phyloP scores from a whole-genome alignment of 306 rosid genomes.

The Psophocarpus tetragonolobus region DNA sequence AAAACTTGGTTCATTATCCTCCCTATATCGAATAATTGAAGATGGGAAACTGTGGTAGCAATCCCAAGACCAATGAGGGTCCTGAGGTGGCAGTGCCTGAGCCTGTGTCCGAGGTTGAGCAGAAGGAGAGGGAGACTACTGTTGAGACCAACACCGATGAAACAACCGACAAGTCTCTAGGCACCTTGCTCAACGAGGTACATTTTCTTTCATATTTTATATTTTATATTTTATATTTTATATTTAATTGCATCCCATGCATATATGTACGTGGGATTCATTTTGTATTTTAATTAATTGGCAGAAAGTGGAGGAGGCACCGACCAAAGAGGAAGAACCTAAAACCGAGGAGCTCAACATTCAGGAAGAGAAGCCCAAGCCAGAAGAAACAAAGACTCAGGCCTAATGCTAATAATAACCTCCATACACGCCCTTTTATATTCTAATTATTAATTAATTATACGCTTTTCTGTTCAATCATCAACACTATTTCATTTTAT shows the following conservation, averaged over 20 bases:
- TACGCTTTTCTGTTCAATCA: background rate
- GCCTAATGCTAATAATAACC: background rate
- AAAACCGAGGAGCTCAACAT: background rate
- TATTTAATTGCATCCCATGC: no score
- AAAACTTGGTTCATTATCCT: conserved; percentile 22
- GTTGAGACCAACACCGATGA: background rate
- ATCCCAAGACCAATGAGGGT: conserved; percentile 47
- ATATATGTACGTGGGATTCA: no score
- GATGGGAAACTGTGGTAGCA: conserved; percentile 53
- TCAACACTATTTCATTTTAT: background rate
- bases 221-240: no score
- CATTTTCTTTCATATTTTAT: background rate
- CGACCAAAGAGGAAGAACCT: conserved; percentile 17
- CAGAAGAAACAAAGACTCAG: background rate
- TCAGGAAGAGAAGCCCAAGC: conserved; percentile 31
- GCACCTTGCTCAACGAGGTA: conserved; percentile 39
- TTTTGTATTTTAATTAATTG: no score
- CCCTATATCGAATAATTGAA: background rate
- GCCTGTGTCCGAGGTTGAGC: background rate
- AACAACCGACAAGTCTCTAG: conserved; percentile 12
- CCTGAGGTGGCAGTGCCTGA: background rate
- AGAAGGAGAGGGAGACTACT: background rate
- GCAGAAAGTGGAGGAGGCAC: conserved; percentile 32
- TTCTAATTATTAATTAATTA: background rate
- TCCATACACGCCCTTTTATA: background rate